Evolutionary conservation across 345 rosid species (phyloP).

Genomic region (Pelargonium nanum): DNA sequence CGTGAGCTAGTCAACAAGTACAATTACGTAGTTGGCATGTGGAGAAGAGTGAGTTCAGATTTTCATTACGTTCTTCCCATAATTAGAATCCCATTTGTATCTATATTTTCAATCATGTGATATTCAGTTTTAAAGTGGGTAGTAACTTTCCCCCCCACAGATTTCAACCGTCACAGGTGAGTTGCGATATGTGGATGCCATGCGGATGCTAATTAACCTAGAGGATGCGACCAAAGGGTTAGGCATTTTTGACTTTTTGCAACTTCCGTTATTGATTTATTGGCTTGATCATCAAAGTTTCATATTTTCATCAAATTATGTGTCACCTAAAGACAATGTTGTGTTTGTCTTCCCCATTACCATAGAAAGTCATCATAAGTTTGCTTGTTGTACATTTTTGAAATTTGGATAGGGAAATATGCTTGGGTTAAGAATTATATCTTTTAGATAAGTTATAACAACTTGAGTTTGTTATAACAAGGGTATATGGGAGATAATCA

Average conservation of each 20-base stretch:
- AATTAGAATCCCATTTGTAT: too few species aligned
- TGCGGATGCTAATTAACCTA: constrained; percentile 56
- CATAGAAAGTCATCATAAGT: background rate
- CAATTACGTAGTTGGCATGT: constrained; percentile 68
- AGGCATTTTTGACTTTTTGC: constrained; percentile 12
- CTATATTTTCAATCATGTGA: too few species aligned
- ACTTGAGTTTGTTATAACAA: background rate
- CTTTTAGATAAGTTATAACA: background rate
- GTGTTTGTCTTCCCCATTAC: too few species aligned
- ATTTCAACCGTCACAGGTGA: constrained; percentile 68
- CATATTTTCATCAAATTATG: too few species aligned
- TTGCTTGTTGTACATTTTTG: too few species aligned
- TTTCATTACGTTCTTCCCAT: background rate
- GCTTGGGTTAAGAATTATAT: background rate
- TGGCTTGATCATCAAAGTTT: background rate
- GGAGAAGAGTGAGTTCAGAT: constrained; percentile 72
- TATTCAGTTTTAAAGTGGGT: background rate
- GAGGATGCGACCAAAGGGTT: constrained; percentile 74
- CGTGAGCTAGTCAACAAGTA: constrained; percentile 74
- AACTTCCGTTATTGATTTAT: background rate
- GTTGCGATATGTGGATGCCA: constrained; percentile 66
- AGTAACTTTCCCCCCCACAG: constrained; percentile 27
- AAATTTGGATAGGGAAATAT: background rate
- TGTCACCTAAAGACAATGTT: too few species aligned
- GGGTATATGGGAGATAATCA: too few species aligned